Base-by-base conservation (phyloP, 2,329 filamentous ascomycete genomes). In the Xylariaceae sp. region DNA sequence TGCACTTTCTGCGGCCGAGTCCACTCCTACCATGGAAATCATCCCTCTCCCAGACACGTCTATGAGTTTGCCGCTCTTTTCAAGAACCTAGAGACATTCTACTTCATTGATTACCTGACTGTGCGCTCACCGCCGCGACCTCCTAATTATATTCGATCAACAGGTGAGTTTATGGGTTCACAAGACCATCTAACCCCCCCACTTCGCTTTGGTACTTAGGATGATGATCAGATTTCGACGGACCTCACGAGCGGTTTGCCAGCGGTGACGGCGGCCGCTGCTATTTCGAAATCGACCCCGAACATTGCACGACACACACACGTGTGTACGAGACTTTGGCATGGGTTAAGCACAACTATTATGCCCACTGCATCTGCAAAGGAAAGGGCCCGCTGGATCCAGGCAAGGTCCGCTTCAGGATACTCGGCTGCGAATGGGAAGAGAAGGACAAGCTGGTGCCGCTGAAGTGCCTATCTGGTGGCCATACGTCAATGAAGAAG, bases 91-190 rank as follows among this genome's bases (percentile, higher is more conserved):
- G 73, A 78, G 58, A 69, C 73, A 1, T 77, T 80, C 49, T 79
- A 76, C 60, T 75, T 80, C 51, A 67, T 80, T 18, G 77, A 80
- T 62, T 78, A 76, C 55, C 68, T 77, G 4, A 74, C 77, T 2
- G 61, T 76, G 8, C 72, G 72, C 35, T 59, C 56, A 48, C 34
- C 59, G 5, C 73, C 71, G 52, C 34, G 55, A n/a, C 47, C 42
- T 39, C 23, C 45, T 53, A 11, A 35, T 52, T 17, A 45, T 11
- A 8, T n/a, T 34, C 55, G 42, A 62, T 9, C 56, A 42, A 52
- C 56, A 62, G 58, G 66, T 68, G 60, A 50, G 65, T 65, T 3
- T 8, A 15, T 18, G 4, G 34, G 48, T 44, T 51, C 30, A 51
- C 23, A 30, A 30, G 23, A 30, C 23, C 23, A 30, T 30, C 23